Conservation (phyloP, 768 basidiomycete genomes). For the Pluteus cervinus region DNA sequence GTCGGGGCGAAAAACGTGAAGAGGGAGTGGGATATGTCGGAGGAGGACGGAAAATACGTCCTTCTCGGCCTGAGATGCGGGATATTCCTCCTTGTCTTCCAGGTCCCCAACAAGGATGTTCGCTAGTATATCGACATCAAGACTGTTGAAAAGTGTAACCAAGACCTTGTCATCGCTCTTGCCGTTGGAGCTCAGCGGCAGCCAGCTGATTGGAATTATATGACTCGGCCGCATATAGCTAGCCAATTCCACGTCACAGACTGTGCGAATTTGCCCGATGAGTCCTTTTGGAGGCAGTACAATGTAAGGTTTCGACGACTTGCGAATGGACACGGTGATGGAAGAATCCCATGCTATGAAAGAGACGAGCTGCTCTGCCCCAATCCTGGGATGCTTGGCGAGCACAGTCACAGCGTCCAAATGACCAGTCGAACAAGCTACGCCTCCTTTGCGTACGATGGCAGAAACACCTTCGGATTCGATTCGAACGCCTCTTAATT, state of each 20-base stretch:
- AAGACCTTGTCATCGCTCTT: slow-evolving; percentile 30
- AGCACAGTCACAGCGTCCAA: slow-evolving; percentile 38
- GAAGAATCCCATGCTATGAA: slow-evolving; percentile 37
- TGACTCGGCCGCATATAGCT: slow-evolving; percentile 48
- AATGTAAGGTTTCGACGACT: slow-evolving; percentile 17
- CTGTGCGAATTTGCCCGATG: slow-evolving; percentile 22
- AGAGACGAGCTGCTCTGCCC: slow-evolving; percentile 38
- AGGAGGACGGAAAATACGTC: slow-evolving; percentile 17
- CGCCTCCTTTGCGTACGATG: slow-evolving; percentile 28
- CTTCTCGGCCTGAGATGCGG: slow-evolving; percentile 12
- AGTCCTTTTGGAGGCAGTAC: slow-evolving; percentile 20
- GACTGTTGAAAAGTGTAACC: slow-evolving; percentile 18
- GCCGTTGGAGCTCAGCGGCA: slow-evolving; percentile 38
- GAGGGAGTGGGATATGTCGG: slow-evolving; percentile 14
- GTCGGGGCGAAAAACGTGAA: slow-evolving; percentile 13
- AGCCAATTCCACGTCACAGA: slow-evolving; percentile 36
- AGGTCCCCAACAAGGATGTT: slow-evolving; percentile 13
- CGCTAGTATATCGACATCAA: slow-evolving; percentile 19
- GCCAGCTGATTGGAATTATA: slow-evolving; percentile 40
- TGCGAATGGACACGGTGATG: slow-evolving; percentile 30
- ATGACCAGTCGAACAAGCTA: slow-evolving; percentile 14
- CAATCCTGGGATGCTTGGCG: slow-evolving; percentile 35
- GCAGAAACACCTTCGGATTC: slow-evolving; percentile 47
- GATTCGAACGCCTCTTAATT: slow-evolving; percentile 47
- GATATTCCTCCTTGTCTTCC: slow-evolving; percentile 2